A percentile compares a stretch with the other conserved stretches of the same genome.
Evolutionary conservation across 139 green algal species (phyloP).

Genomic region (Coelastrella sp.): DNA sequence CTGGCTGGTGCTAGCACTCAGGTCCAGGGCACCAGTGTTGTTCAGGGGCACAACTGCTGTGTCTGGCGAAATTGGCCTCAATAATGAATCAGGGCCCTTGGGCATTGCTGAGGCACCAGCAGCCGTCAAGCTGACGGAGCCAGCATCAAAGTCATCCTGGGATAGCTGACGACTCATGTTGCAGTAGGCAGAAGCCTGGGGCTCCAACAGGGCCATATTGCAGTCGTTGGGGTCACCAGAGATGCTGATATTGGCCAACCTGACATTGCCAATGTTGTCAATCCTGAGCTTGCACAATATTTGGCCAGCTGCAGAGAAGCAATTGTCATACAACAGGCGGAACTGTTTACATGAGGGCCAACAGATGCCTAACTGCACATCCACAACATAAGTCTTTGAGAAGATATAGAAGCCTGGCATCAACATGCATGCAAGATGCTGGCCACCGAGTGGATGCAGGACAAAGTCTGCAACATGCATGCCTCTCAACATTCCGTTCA

Average conservation of each 20-base stretch:
- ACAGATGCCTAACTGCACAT: background rate
- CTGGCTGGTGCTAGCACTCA: too few species aligned
- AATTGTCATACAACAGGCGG: background rate
- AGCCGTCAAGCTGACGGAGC: too few species aligned
- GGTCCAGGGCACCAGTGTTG: conserved; percentile 9
- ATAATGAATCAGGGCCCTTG: background rate
- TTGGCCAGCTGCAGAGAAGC: conserved; percentile 6
- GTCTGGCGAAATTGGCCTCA: background rate
- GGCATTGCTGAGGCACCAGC: background rate
- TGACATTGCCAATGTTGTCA: conserved; percentile 13
- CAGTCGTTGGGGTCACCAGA: conserved; percentile 1
- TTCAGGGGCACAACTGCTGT: conserved; percentile 18
- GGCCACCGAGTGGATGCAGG: background rate
- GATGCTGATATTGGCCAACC: background rate
- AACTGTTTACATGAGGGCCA: background rate
- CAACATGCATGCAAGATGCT: background rate
- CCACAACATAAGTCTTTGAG: too few species aligned
- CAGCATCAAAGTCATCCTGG: too few species aligned
- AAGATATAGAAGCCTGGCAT: background rate
- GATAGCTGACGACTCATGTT: too few species aligned
- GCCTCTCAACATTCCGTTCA: too few species aligned
- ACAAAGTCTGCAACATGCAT: background rate
- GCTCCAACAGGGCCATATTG: too few species aligned
- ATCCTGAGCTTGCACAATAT: background rate
- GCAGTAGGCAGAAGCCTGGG: too few species aligned